Evolutionary conservation across 2,329 filamentous ascomycete species (phyloP), one percentile per base, ranked within the genome.

Genomic region (Microdochium nivale): DNA sequence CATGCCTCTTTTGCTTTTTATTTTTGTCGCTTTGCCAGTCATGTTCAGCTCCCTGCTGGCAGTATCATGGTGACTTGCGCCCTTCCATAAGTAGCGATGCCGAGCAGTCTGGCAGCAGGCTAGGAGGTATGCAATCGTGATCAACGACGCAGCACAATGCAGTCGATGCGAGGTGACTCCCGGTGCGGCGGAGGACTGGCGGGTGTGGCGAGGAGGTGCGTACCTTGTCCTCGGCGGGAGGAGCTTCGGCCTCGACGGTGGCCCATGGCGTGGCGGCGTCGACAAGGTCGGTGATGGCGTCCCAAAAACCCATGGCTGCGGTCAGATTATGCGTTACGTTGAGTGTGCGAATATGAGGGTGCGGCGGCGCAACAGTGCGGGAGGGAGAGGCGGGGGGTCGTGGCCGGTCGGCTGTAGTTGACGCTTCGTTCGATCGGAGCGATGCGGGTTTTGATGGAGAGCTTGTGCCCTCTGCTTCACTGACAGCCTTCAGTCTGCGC

Each of bases 251-350:
- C 68, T 85, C 78, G 60, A 76, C 81, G 59, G 77, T 77, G 67
- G 73, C 75, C 82, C 82, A 86, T 67, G 82, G 82, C 72, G 77
- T 75, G 60, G 78, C 81, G 56, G 81, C 81, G 71, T 84, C 80
- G 65, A 83, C 71, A 66, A 86, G 72, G 66, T 85, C 82, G 65
- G 74, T 76, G 64, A 83, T 76, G 60, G 77, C 71, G 69, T 84
- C 80, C 79, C 81, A 84, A 73, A 85, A 76, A 74, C 80, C 81
- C 82, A 86, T 86, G 70, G 69, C 70, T 72, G 68, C 66, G 65
- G 19, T 44, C 16, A 33, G 19, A 40, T 40, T 16, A 16, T 19
- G 9, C 14, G 13, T 16, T 4, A 4, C 14, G 7, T 40, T 16
- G 35, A 5, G 35, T 40, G 35, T 40, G 35, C 4, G 7, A 16